These are phyloP conservation scores for Lipomyces oligophaga DNA, from an alignment of 805 yeast genomes.

Conservation along the genomic window DNA sequence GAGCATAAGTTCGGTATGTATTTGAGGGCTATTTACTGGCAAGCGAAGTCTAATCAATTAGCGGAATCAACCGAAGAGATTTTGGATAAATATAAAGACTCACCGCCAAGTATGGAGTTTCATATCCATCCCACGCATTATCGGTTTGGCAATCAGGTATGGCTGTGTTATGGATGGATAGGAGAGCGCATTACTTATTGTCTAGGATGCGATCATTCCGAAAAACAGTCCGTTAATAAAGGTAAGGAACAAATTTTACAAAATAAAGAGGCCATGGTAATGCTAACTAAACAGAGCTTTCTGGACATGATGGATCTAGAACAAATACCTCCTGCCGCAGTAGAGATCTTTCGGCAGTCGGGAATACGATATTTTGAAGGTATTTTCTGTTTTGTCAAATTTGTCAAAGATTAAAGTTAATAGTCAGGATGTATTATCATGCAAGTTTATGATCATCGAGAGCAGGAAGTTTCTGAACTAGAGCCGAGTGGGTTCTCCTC, in stretches of 20 bases:
- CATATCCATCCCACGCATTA: conserved; percentile 91
- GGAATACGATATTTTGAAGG: conserved; percentile 80
- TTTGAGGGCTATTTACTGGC: too few species aligned
- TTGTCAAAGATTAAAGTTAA: too few species aligned
- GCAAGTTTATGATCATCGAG: conserved; percentile 82
- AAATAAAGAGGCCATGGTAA: too few species aligned
- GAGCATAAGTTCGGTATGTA: conserved; percentile 22
- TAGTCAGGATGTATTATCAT: conserved; percentile 62
- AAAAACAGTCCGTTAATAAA: conserved; percentile 72
- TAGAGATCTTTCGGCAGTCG: conserved; percentile 85
- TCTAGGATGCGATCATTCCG: conserved; percentile 73
- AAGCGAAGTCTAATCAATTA: too few species aligned
- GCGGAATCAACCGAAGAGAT: conserved; percentile 71
- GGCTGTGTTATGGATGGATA: background rate
- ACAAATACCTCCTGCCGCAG: conserved; percentile 81
- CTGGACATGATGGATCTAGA: conserved; percentile 74
- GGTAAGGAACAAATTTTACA: too few species aligned
- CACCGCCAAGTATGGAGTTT: conserved; percentile 77
- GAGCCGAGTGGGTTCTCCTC: background rate
- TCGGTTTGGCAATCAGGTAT: conserved; percentile 73
- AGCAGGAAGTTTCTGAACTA: conserved; percentile 31
- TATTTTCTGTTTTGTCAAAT: background rate
- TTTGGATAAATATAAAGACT: conserved; percentile 67
- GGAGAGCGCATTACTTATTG: background rate
- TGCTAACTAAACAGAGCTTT: conserved; percentile 49